Evolutionary conservation across 805 yeast species (phyloP).

Genomic region (Schizosaccharomyces cryophilus): DNA sequence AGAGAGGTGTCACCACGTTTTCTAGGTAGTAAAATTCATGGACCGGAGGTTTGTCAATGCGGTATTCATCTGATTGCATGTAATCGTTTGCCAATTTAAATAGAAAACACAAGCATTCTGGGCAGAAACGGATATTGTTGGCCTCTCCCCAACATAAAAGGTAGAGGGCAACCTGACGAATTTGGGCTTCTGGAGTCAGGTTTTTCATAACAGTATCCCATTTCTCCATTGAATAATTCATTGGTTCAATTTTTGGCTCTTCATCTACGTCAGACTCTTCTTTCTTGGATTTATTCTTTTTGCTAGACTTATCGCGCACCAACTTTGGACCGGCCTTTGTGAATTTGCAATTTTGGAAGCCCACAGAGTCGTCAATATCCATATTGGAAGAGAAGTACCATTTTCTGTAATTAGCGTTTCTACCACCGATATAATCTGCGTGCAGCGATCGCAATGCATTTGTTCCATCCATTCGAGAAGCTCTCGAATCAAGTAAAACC

Average conservation of each 20-base stretch:
- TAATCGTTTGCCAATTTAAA: conserved; percentile 88
- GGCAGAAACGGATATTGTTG: conserved; percentile 68
- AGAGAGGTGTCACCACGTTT: conserved; percentile 78
- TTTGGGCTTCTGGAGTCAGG: conserved; percentile 29
- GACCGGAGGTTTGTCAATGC: conserved; percentile 17
- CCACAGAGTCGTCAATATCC: conserved; percentile 46
- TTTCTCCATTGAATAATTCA: conserved; percentile 56
- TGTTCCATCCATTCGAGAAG: conserved; percentile 49
- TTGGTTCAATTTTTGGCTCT: conserved; percentile 17
- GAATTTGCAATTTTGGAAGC: conserved; percentile 30
- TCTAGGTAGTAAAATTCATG: conserved; percentile 55
- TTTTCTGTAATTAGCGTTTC: conserved; percentile 57
- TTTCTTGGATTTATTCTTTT: conserved; percentile 12
- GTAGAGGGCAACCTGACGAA: conserved; percentile 38
- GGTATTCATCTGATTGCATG: conserved; percentile 65
- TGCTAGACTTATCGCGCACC: conserved; percentile 13
- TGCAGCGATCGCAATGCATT: conserved; percentile 55
- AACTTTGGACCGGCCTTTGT: conserved; percentile 18
- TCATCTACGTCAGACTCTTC: conserved; percentile 13
- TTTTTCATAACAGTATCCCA: conserved; percentile 47
- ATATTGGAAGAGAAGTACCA: conserved; percentile 81
- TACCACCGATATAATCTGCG: conserved; percentile 83
- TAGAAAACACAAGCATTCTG: conserved; percentile 76
- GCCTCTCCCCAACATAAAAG: conserved; percentile 58
- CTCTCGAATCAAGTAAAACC: conserved; percentile 62